These are phyloP conservation scores for Myriosclerotinia duriaeana DNA, from an alignment of 2,329 filamentous ascomycete species.

Conservation along the genomic window DNA sequence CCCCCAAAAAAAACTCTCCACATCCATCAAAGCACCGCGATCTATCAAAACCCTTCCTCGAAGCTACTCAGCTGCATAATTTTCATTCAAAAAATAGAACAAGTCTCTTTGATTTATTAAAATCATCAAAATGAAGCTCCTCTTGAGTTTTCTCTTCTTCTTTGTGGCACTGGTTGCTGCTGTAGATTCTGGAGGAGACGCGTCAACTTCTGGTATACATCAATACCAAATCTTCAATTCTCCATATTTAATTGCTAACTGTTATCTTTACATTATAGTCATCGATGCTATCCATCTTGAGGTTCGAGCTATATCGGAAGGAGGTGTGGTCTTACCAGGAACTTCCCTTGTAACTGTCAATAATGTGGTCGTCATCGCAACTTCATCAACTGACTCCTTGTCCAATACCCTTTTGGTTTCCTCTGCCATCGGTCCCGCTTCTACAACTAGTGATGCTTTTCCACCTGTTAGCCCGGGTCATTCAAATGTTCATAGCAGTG, in stretches of 20 bases:
- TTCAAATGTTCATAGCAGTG: not conserved
- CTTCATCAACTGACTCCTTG: not conserved
- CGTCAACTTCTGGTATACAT: not conserved
- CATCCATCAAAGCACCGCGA: not conserved
- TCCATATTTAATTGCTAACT: not conserved
- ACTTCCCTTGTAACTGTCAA: conserved; percentile 13
- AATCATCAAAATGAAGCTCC: conserved; percentile 17
- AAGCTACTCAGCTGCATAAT: not conserved
- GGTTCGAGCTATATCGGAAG: not conserved
- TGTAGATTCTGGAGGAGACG: not conserved
- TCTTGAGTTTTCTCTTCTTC: conserved; percentile 4
- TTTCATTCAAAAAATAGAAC: not conserved
- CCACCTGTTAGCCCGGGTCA: not conserved
- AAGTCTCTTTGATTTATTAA: not conserved
- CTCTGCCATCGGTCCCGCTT: not conserved
- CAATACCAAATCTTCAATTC: not conserved
- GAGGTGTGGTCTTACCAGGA: conserved; percentile 2
- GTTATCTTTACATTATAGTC: not conserved
- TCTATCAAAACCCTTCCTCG: not conserved
- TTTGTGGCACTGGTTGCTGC: not conserved
- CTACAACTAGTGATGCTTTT: not conserved
- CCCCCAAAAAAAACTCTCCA: not conserved
- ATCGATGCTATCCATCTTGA: not conserved
- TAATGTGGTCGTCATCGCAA: conserved; percentile 15
- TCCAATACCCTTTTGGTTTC: not conserved